These are phyloP conservation scores for Russula earlei DNA, from an alignment of 768 basidiomycete species.

Conservation along the genomic window DNA sequence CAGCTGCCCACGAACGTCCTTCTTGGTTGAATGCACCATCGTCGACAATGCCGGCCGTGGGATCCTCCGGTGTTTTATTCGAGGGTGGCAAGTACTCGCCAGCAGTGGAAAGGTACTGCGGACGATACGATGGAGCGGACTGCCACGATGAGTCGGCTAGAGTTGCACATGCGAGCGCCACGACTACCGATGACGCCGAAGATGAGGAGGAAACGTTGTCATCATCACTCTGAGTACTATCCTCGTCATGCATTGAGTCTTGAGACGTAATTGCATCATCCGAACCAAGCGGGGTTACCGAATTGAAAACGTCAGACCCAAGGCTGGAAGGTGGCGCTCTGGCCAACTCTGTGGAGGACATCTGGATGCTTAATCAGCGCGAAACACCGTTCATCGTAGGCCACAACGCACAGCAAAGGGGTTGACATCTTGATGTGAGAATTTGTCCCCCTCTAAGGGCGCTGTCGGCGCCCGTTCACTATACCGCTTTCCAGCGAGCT, in stretches of 20 bases:
- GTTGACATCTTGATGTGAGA: slow-evolving; percentile 35
- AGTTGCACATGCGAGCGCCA: slow-evolving; percentile 46
- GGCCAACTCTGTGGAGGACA: slow-evolving; percentile 15
- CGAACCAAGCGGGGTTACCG: not conserved
- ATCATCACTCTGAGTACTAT: slow-evolving; percentile 19
- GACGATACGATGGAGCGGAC: slow-evolving; percentile 51
- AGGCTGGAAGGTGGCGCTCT: slow-evolving; percentile 39
- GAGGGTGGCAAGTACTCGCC: slow-evolving; percentile 60
- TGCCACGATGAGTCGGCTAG: slow-evolving; percentile 59
- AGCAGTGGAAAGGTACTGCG: slow-evolving; percentile 65
- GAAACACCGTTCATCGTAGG: not conserved
- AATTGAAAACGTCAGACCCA: slow-evolving; percentile 60
- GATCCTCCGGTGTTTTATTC: slow-evolving; percentile 33
- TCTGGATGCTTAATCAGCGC: slow-evolving; percentile 1
- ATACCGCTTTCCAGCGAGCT: slow-evolving; percentile 34
- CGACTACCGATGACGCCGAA: slow-evolving; percentile 33
- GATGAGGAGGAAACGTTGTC: slow-evolving; percentile 31
- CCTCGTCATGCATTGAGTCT: not conserved
- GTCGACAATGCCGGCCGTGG: slow-evolving; percentile 32
- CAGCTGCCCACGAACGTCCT: slow-evolving; percentile 51
- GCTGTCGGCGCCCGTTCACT: slow-evolving; percentile 30
- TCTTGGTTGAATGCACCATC: slow-evolving; percentile 34
- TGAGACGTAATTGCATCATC: not conserved
- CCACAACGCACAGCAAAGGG: slow-evolving; percentile 55
- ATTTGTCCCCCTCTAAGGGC: slow-evolving; percentile 25